Evolutionary conservation across 2,329 filamentous ascomycete genomes (phyloP).

Genomic region (Aureobasidium sp.): DNA sequence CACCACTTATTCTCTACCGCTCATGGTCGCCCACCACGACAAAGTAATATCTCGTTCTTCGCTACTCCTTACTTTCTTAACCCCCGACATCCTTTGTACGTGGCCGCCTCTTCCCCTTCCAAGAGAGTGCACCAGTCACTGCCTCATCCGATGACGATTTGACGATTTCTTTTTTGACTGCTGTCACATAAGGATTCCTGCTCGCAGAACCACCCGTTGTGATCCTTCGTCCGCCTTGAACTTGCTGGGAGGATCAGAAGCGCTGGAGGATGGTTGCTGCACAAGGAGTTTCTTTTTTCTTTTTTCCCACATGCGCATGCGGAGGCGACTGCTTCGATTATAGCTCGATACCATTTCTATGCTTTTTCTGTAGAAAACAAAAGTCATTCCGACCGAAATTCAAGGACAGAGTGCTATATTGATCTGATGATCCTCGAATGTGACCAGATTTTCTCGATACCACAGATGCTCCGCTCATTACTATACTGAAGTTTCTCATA

Average conservation of each 20-base stretch:
- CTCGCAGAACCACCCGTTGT: neutral
- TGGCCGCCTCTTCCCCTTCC: slow-evolving; percentile 9
- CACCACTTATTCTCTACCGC: neutral
- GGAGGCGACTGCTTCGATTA: slow-evolving; percentile 16
- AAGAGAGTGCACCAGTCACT: slow-evolving; percentile 15
- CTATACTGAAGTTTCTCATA: too few relatives aligned
- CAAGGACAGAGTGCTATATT: slow-evolving; percentile 4
- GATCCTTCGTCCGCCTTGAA: neutral
- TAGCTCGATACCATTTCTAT: slow-evolving; percentile 19
- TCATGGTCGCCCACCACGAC: slow-evolving; percentile 4
- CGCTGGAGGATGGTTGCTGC: neutral
- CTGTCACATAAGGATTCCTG: neutral
- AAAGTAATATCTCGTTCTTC: slow-evolving; percentile 5
- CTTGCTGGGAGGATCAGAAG: neutral
- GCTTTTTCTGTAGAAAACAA: slow-evolving; percentile 13
- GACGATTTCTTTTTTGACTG: slow-evolving; percentile 9
- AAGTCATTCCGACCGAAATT: slow-evolving; percentile 7
- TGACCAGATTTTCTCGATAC: too few relatives aligned
- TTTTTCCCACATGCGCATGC: slow-evolving; percentile 16
- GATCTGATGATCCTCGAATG: neutral
- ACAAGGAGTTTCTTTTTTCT: neutral
- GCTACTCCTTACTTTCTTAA: slow-evolving; percentile 1
- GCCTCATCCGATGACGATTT: slow-evolving; percentile 16
- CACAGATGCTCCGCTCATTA: too few relatives aligned
- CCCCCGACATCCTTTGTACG: slow-evolving; percentile 13